Percentiles rank a stretch among this genome's conserved stretches.
phyloP scores from a whole-genome alignment of 2,329 filamentous ascomycete genomes.

The Neonectria ditissima region DNA sequence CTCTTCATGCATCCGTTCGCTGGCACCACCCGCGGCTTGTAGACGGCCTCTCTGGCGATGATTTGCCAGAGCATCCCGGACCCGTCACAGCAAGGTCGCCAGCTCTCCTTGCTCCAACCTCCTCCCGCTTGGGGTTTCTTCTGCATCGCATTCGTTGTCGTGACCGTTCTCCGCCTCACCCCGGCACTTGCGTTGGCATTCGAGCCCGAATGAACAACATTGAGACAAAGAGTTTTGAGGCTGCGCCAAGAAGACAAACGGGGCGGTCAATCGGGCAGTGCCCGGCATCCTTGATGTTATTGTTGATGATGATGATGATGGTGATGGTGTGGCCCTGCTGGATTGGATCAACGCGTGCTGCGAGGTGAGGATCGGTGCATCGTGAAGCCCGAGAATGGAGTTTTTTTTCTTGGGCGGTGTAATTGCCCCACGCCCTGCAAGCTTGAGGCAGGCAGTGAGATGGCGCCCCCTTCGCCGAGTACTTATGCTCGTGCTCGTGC shows the following conservation, averaged over 20 bases:
- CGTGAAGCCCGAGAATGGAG: conserved; percentile 13
- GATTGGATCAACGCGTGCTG: conserved; percentile 22
- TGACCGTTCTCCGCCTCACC: conserved; percentile 1
- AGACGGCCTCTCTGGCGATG: conserved; percentile 20
- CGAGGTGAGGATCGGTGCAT: conserved; percentile 13
- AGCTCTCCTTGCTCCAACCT: neutral
- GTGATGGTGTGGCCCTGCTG: conserved; percentile 13
- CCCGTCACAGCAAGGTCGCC: conserved; percentile 1
- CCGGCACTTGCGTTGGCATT: conserved; percentile 7
- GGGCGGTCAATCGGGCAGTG: conserved; percentile 2
- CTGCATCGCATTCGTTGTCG: neutral
- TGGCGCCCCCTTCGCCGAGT: neutral
- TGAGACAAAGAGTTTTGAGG: neutral
- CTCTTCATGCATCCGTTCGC: conserved; percentile 32
- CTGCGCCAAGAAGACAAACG: neutral
- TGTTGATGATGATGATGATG: conserved; percentile 10
- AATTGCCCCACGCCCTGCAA: conserved; percentile 8
- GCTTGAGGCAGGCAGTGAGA: neutral
- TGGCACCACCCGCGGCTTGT: conserved; percentile 44
- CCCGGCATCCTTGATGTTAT: conserved; percentile 17
- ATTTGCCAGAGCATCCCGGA: conserved; percentile 36
- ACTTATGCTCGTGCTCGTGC: neutral
- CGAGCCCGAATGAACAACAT: neutral
- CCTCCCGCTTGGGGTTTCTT: neutral
- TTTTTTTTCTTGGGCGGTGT: neutral